Evolutionary conservation across 495 filamentous ascomycete genomes (phyloP).

Genomic region (Penicillium macrosclerotiorum): DNA sequence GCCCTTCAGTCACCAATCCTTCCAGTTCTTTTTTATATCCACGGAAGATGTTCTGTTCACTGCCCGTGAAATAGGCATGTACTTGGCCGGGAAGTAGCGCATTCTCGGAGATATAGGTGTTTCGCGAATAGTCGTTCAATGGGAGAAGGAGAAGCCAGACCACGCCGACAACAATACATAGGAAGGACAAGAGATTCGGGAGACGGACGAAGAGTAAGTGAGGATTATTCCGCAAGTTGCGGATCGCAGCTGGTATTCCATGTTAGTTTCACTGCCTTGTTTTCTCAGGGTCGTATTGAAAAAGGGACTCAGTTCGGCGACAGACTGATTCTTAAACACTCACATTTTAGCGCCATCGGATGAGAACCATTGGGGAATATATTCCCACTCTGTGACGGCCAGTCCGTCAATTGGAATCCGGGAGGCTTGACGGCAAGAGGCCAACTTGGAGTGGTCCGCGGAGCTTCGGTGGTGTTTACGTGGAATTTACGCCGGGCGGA

Average conservation of each 20-base stretch:
- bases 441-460: slow-evolving; percentile 14
- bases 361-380: slow-evolving; percentile 21
- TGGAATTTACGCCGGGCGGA: slow-evolving; percentile 24
- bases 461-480: slow-evolving; percentile 25
- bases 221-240: slow-evolving; percentile 45
- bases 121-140: slow-evolving; percentile 84
- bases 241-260: slow-evolving; percentile 36
- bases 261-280: slow-evolving; percentile 13
- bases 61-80: slow-evolving; percentile 94
- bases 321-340: slow-evolving; percentile 14
- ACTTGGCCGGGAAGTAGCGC: slow-evolving; percentile 94
- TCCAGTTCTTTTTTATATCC: slow-evolving; percentile 86
- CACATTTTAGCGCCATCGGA: slow-evolving; percentile 44
- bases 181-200: slow-evolving; percentile 60
- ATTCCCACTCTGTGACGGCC: slow-evolving; percentile 15
- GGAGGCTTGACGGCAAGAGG: slow-evolving; percentile 5
- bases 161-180: slow-evolving; percentile 88
- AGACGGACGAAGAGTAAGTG: slow-evolving; percentile 40
- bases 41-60: slow-evolving; percentile 91
- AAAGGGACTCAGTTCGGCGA: neutral
- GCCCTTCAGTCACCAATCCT: slow-evolving; percentile 29
- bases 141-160: slow-evolving; percentile 92
- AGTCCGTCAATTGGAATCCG: slow-evolving; percentile 9
- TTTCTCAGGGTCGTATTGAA: slow-evolving; percentile 16
- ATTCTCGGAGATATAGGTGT: slow-evolving; percentile 97